Evolutionary conservation across 495 filamentous ascomycete species (phyloP), one percentile per base, ranked within the genome.

Genomic region (Podospora didyma): DNA sequence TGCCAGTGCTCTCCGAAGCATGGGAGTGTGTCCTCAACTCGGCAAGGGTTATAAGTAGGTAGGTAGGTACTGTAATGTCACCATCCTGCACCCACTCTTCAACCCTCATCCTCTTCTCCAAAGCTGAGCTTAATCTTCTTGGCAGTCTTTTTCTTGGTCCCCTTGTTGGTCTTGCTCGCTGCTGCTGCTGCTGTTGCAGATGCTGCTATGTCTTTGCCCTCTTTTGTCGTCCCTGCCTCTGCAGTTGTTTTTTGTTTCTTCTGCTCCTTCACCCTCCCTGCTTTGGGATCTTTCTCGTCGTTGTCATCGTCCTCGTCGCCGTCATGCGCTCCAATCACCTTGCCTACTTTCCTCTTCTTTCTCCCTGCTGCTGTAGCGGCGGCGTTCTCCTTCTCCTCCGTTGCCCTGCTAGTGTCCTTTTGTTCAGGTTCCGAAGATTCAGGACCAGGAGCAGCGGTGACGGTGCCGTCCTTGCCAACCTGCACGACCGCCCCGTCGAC

Each of bases 101-200:
- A 69, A 23, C 66, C 78, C 48, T 79, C 75, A 24, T 79, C 77
- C 51, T 82, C 80, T 3, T 82, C 80, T 3, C 73, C 76, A 66
- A 83, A 83, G 64, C 80, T 82, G 45, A 83, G 70, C 71, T 82
- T 82, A 54, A 83, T 76, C 69, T 83, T 83, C 72, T 83, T 82
- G 0, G 74, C 73, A n/a, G n/a, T n/a, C n/a, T n/a, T n/a, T 61
- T 79, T 78, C 57, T 77, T 79, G 60, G 75, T 76, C 7, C 16
- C 11, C 22, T 53, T 46, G 37, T 67, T 63, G 19, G 46, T 1
- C 48, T 57, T 58, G 24, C 49, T 28, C 50, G 26, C 57, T 17
- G 51, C 51, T 14, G 20, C 51, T 17, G 54, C 44, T 21, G 56
- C 54, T n/a, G 51, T 46, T 26, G 9, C 17, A 16, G 14, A 2